Base-by-base conservation (phyloP, 129 eudicot genomes). In the Heracleum sosnowskyi region DNA sequence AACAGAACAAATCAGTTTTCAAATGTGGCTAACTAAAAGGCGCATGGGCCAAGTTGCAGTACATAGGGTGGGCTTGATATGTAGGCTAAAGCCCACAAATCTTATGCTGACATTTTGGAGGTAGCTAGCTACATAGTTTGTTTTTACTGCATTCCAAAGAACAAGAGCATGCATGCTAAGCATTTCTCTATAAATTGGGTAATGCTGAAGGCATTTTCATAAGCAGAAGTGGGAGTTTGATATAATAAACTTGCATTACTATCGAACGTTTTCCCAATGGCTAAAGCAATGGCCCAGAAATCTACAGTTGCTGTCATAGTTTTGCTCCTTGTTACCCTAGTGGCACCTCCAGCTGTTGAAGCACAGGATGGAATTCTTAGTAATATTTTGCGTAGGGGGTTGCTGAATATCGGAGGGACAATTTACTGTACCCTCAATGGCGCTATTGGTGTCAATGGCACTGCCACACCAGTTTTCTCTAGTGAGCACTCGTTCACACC, bases 31-130 rank as follows among this genome's bases (percentile, higher is more conserved):
- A 24, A 55, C 3, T 24, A 10, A 2, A n/a, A 66, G 41, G 11
- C 37, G 73, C 73, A 66, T 66, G 35, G 39, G 40, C 73, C 73
- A 66, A 29, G 73, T 29, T 57, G 66, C 66, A 57, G 66, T n/a
- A 10, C 5, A 53, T 53, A n/a, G 66, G 66, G 33, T 57, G 66
- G 66, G 66, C 33, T 57, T 57, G 15, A n/a, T n/a, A 31, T 66
- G 24, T 66, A 66, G 73, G 39, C 5, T 66, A 33, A 66, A 66
- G 39, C 72, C 72, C 72, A 66, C 39, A 33, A 31, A 31, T 0
- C 29, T 55, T 55, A 15, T 66, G 35, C 72, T 66, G 73, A 64
- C 71, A 62, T 62, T 62, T 0, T n/a, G 34, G 69, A 8, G 34
- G 16, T 11, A 26, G 34, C 12, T 17, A 10, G 69, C 29, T n/a